Percentiles rank a stretch among this genome's conserved stretches.
Evolutionary conservation across 768 basidiomycete genomes (phyloP).

Genomic region (Tylopilus rubrobrunneus): DNA sequence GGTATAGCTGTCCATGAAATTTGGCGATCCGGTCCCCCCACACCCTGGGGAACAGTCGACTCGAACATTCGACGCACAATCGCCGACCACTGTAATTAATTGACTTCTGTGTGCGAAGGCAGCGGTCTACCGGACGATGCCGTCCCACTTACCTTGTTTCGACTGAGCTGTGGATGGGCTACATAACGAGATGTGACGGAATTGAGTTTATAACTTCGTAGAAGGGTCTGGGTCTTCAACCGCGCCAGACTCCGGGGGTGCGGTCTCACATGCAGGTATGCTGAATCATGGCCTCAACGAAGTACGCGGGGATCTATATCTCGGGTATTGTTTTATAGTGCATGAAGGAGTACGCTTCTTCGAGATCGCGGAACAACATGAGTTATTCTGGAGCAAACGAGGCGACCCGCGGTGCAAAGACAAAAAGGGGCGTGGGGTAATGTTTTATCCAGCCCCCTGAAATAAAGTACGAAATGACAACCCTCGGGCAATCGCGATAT

Average conservation of each 20-base stretch:
- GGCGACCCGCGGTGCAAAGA: too few species aligned
- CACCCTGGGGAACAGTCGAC: neutral
- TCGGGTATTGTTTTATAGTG: neutral
- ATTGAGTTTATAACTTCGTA: neutral
- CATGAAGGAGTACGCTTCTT: neutral
- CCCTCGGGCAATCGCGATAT: neutral
- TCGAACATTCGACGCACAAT: slow-evolving; percentile 7
- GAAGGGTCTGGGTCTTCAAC: neutral
- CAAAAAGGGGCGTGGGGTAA: too few species aligned
- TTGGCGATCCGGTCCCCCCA: slow-evolving; percentile 11
- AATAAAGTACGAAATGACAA: neutral
- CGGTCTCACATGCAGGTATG: neutral
- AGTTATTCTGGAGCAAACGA: neutral
- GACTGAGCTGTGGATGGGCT: neutral
- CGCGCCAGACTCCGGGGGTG: neutral
- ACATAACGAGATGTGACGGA: too few species aligned
- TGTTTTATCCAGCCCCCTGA: too few species aligned
- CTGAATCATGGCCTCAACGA: neutral
- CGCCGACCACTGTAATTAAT: neutral
- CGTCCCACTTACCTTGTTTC: slow-evolving; percentile 1
- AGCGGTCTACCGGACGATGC: neutral
- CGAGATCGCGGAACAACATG: neutral
- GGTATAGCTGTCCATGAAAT: neutral
- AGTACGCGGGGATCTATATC: neutral
- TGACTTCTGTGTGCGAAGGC: neutral